Evolutionary conservation across 495 filamentous ascomycete species (phyloP).

Genomic region (Physcia stellaris): DNA sequence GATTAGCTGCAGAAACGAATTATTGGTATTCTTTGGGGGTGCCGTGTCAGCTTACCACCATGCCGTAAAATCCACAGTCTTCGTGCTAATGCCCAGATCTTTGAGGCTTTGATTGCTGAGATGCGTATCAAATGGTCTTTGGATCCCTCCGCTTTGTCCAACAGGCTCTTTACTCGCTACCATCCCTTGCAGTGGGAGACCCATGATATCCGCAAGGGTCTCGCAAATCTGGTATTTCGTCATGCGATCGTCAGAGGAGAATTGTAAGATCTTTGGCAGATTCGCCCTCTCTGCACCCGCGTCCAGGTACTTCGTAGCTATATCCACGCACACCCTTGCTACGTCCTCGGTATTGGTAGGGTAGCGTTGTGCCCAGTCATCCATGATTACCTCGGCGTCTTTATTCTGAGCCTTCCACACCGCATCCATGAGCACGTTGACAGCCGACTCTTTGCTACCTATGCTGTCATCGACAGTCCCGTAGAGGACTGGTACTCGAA

Average conservation of each 20-base stretch:
- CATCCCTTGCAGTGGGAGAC: constrained; percentile 57
- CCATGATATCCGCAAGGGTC: constrained; percentile 67
- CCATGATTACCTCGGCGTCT: constrained; percentile 56
- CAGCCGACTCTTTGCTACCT: constrained; percentile 57
- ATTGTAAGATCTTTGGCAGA: constrained; percentile 67
- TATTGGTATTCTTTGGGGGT: neutral
- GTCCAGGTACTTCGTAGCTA: constrained; percentile 52
- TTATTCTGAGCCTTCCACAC: constrained; percentile 53
- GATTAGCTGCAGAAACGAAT: neutral
- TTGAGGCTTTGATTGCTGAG: constrained; percentile 63
- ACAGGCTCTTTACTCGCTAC: constrained; percentile 59
- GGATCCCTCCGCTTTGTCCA: constrained; percentile 57
- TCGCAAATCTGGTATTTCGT: constrained; percentile 90
- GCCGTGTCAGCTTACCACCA: constrained; percentile 58
- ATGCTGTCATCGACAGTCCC: constrained; percentile 47
- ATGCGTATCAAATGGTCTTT: constrained; percentile 83
- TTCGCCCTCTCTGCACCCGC: constrained; percentile 22
- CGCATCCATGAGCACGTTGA: constrained; percentile 65
- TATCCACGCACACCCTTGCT: constrained; percentile 58
- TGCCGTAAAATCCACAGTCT: constrained; percentile 58
- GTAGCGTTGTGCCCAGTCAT: constrained; percentile 76
- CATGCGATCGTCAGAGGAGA: constrained; percentile 72
- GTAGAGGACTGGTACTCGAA: constrained; percentile 84
- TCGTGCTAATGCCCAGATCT: constrained; percentile 64
- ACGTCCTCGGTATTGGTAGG: constrained; percentile 85